Evolutionary conservation across 2,329 filamentous ascomycete genomes (phyloP), one percentile per base, ranked within the genome.

Genomic region (Clathrospora elynae): DNA sequence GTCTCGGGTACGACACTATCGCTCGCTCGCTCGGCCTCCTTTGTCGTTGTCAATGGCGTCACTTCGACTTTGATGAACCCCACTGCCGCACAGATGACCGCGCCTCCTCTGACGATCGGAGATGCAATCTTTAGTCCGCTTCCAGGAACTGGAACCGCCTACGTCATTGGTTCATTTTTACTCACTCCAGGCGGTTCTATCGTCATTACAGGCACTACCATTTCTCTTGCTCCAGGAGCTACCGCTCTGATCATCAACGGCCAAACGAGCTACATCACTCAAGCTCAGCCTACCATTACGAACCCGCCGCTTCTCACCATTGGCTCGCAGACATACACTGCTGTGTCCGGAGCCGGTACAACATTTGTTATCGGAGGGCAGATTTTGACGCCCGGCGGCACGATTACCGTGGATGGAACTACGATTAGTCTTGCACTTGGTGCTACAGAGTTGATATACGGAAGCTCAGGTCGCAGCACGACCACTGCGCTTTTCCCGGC

Each of bases 111-210:
- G 13, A 66, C 61, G 2, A 54, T 71, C 19, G 66, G 58, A n/a
- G 51, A 59, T 24, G 45, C 35, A 11, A 48, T 59, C 6, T 64
- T 62, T 47, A 58, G 48, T 3, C 53, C 66, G n/a, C 46, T 64
- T 5, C 58, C 60, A 13, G 61, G 65, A 5, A 43, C 57, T 7
- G 68, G 67, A 6, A 65, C 64, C 1, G 63, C 59, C 0, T 73
- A 72, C 43, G 22, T 69, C 1, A 67, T 76, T 26, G 61, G 59
- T 14, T 66, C 64, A 3, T 55, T 63, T 9, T 60, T 64, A 3
- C 63, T 76, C 5, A 72, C 66, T 1, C 68, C 73, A 0, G 73
- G 71, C 9, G 71, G 70, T 6, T 44, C 46, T 13, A 58, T 71
- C 33, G 58, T 56, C 10, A 44, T 64, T 4, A 40, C 51, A 5